phyloP scores from a whole-genome alignment of 306 rosid species.

The Prinsepia uniflora region DNA sequence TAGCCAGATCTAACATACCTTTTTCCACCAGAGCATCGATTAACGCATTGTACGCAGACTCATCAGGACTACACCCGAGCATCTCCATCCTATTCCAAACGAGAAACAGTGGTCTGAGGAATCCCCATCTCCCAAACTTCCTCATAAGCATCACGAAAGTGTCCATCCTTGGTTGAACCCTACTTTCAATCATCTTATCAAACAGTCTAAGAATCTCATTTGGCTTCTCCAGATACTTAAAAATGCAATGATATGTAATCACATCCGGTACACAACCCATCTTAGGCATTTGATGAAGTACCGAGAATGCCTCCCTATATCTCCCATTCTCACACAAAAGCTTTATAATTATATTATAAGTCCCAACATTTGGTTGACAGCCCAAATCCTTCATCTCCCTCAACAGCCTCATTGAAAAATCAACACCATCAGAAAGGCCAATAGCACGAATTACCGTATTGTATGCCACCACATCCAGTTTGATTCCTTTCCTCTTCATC shows the following conservation, averaged over 20 bases:
- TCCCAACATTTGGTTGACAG: slow-evolving; percentile 55
- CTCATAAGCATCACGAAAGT: slow-evolving; percentile 83
- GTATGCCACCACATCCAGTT: slow-evolving; percentile 71
- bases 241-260: slow-evolving; percentile 59
- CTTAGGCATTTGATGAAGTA: slow-evolving; percentile 48
- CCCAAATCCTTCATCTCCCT: slow-evolving; percentile 79
- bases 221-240: slow-evolving; percentile 59
- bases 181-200: slow-evolving; percentile 63
- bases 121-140: slow-evolving; percentile 93
- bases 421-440: slow-evolving; percentile 75
- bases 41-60: slow-evolving; percentile 70
- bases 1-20: slow-evolving; percentile 67
- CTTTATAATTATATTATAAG: slow-evolving; percentile 70
- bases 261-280: slow-evolving; percentile 56
- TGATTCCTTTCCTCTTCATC: slow-evolving; percentile 57
- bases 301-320: slow-evolving; percentile 50
- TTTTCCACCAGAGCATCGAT: slow-evolving; percentile 81
- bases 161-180: slow-evolving; percentile 65
- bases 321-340: slow-evolving; percentile 67
- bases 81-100: slow-evolving; percentile 76
- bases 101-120: slow-evolving; percentile 64
- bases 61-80: slow-evolving; percentile 80
- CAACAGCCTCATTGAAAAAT: slow-evolving; percentile 49
- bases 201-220: slow-evolving; percentile 57
- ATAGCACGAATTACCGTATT: slow-evolving; percentile 68